Conservation (phyloP, 2,329 filamentous ascomycete genomes). For the Stromatinia cepivora region DNA sequence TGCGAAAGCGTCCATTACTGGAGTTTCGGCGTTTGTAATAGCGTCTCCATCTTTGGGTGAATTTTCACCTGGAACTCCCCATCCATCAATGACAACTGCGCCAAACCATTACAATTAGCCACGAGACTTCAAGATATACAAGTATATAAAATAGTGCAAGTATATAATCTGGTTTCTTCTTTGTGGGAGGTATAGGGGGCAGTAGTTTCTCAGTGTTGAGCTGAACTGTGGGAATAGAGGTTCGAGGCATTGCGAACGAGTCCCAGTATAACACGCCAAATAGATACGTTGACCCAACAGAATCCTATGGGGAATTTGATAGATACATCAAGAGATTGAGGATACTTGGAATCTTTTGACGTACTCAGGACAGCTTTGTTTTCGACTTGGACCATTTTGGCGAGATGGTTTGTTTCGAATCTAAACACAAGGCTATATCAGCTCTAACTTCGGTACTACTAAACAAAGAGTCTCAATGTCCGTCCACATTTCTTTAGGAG, state of each 20-base stretch:
- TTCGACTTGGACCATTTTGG: conserved; percentile 59
- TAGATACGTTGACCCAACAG: conserved; percentile 6
- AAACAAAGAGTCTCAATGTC: conserved; percentile 11
- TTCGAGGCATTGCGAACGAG: conserved; percentile 18
- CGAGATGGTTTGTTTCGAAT: conserved; percentile 23
- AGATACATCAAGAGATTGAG: conserved; percentile 23
- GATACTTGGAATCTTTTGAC: conserved; percentile 42
- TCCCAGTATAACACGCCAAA: conserved; percentile 1
- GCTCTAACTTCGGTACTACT: conserved; percentile 28
- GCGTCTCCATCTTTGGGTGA: conserved; percentile 91
- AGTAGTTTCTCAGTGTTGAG: conserved; percentile 22
- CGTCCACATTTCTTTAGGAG: background rate
- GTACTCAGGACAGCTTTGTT: conserved; percentile 69
- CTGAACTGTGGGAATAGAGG: conserved; percentile 19
- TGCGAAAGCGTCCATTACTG: conserved; percentile 90
- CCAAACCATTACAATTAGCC: conserved; percentile 58
- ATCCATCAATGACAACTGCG: conserved; percentile 97
- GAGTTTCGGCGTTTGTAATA: conserved; percentile 89
- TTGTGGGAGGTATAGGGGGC: conserved; percentile 14
- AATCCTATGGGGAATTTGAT: background rate
- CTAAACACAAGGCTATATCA: conserved; percentile 22
- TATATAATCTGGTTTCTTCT: conserved; percentile 39
- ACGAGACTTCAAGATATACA: conserved; percentile 57
- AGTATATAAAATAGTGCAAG: conserved; percentile 54
- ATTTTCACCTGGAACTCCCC: conserved; percentile 80